Evolutionary conservation across 176 grass and related monocot species (phyloP).

Genomic region (Calamus simplicifolius): DNA sequence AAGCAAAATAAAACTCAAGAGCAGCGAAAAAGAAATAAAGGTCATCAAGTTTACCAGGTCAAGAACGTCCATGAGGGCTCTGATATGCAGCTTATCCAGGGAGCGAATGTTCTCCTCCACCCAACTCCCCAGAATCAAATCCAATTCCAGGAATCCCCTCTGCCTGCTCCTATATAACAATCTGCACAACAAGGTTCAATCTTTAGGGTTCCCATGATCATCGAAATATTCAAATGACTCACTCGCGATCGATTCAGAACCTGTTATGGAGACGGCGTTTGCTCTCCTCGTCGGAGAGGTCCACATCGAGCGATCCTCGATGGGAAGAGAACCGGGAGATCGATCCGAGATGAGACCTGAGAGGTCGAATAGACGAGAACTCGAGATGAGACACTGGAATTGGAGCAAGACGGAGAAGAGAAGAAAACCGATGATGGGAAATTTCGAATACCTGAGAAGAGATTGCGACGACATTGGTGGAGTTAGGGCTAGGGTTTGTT

Average conservation of each 20-base stretch:
- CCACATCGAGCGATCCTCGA: slow-evolving; percentile 11
- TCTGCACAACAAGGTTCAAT: slow-evolving; percentile 20
- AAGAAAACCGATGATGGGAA: neutral
- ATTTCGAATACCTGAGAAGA: slow-evolving; percentile 6
- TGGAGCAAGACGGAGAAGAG: neutral
- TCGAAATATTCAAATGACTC: neutral
- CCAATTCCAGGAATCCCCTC: slow-evolving; percentile 87
- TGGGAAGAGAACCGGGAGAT: slow-evolving; percentile 20
- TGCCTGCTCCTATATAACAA: slow-evolving; percentile 90
- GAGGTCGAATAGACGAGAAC: neutral
- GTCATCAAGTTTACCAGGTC: slow-evolving; percentile 47
- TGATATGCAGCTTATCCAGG: slow-evolving; percentile 72
- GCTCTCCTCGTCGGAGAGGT: slow-evolving; percentile 72
- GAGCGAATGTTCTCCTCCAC: slow-evolving; percentile 68
- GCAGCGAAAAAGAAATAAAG: neutral
- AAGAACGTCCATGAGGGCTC: slow-evolving; percentile 67
- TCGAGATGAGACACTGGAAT: neutral
- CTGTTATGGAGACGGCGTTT: slow-evolving; percentile 82
- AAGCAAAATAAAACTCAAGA: neutral
- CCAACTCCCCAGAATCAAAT: slow-evolving; percentile 80
- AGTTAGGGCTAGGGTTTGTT: slow-evolving; percentile 3
- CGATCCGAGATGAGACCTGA: slow-evolving; percentile 17
- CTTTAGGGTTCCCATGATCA: neutral
- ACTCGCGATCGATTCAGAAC: slow-evolving; percentile 7
- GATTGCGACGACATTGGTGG: neutral